phyloP scores from a whole-genome alignment of 2,329 filamentous ascomycete species.

The Fusarium xylarioides region DNA sequence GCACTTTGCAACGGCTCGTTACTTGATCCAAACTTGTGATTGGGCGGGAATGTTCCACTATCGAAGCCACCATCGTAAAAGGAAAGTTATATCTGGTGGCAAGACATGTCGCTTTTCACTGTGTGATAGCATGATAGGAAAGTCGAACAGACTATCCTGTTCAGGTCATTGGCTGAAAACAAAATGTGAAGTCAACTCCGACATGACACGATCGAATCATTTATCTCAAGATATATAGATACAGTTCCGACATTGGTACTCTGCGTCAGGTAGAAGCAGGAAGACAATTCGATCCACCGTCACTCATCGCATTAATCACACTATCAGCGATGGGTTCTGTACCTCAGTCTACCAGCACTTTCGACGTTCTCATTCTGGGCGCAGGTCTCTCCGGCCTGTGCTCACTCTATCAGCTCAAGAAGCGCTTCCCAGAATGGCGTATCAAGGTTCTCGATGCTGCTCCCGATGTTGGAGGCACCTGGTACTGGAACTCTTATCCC shows the following conservation, averaged over 20 bases:
- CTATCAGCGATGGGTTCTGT: conserved; percentile 26
- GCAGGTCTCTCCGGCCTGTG: conserved; percentile 51
- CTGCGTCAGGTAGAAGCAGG: neutral
- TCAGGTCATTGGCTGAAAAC: neutral
- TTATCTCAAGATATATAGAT: neutral
- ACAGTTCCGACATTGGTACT: neutral
- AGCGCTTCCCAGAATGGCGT: conserved; percentile 40
- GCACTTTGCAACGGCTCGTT: neutral
- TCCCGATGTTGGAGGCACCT: conserved; percentile 36
- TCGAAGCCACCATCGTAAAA: neutral
- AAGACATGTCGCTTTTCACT: neutral
- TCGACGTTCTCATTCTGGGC: conserved; percentile 35
- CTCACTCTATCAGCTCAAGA: conserved; percentile 50
- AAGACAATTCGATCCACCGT: accelerated
- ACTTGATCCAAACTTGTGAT: neutral
- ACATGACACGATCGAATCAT: neutral
- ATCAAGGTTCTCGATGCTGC: conserved; percentile 33
- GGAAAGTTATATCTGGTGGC: conserved; percentile 28
- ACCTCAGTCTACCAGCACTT: conserved; percentile 1
- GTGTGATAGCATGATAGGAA: neutral
- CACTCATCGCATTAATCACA: neutral
- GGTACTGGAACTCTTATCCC: conserved; percentile 42
- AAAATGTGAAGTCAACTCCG: neutral
- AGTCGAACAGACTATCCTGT: neutral
- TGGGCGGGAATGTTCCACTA: neutral